These are phyloP conservation scores for Cryptococcus jaspeensis DNA, from an alignment of 1,284 basidiomycete species.

Conservation along the genomic window DNA sequence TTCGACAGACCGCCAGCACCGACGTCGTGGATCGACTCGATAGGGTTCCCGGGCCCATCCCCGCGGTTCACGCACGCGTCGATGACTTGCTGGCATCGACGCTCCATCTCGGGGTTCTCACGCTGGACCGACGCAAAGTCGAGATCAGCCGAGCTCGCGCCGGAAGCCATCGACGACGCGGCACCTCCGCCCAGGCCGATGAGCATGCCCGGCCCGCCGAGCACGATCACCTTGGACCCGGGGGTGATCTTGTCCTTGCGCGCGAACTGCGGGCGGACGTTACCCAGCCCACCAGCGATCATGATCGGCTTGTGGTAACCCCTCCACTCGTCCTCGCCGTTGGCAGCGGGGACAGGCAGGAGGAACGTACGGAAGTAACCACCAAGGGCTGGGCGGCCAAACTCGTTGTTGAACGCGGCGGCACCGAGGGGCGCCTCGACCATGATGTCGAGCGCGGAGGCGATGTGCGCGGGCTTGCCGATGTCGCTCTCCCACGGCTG, in stretches of 20 bases:
- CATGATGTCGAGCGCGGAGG: slow-evolving; percentile 95
- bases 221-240: slow-evolving; percentile 83
- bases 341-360: slow-evolving; percentile 61
- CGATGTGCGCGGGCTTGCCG: slow-evolving; percentile 87
- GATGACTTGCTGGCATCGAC: slow-evolving; percentile 95
- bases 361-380: slow-evolving; percentile 84
- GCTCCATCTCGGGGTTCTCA: slow-evolving; percentile 98
- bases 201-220: slow-evolving; percentile 96
- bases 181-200: slow-evolving; percentile 97
- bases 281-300: slow-evolving; percentile 96
- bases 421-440: slow-evolving; percentile 91
- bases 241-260: slow-evolving; percentile 70
- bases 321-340: slow-evolving; percentile 61
- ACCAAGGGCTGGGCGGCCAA: slow-evolving; percentile 81
- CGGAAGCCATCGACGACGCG: slow-evolving; percentile 86
- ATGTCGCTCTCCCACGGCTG: slow-evolving; percentile 89
- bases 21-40: slow-evolving; percentile 96
- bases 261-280: slow-evolving; percentile 78
- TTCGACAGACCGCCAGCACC: slow-evolving; percentile 97
- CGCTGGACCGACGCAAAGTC: slow-evolving; percentile 98
- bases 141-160: slow-evolving; percentile 81
- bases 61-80: slow-evolving; percentile 77
- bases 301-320: slow-evolving; percentile 99
- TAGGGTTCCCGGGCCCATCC: slow-evolving; percentile 64
- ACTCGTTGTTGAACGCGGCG: slow-evolving; percentile 98